Evolutionary conservation across 2,329 filamentous ascomycete genomes (phyloP), one percentile per base, ranked within the genome.

Genomic region (Passalora sequoiae): DNA sequence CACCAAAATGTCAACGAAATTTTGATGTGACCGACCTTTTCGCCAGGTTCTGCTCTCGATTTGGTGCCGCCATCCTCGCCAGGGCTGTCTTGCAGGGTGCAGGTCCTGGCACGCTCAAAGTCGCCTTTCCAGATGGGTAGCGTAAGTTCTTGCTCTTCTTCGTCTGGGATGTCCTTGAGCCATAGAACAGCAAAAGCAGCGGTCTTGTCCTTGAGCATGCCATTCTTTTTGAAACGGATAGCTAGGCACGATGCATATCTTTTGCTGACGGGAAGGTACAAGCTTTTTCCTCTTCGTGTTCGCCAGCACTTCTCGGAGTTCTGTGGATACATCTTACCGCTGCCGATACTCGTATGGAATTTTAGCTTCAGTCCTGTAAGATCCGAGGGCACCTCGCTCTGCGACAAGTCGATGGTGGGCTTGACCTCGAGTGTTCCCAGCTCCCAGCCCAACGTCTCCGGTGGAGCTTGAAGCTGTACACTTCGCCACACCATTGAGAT

Each of bases 401-500:
- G 33, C 8, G 71, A 69, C 2, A 66, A 66, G 38, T 68, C 71
- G 9, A 81, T 65, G 0, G 67, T 59, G 0, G 75, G 71, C n/a
- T 75, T 70, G 30, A 86, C 67, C 49, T 85, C 78, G 0, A 87
- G 58, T 0, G 84, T 87, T 4, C 84, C 84, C 43, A 80, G 83
- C 17, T 85, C 79, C 82, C 83, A 87, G 1, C 84, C 84, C 1
- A 78, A 65, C 22, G 82, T 62, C 38, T 77, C 71, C 4, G 63
- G 68, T 1, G 80, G 79, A 2, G 80, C 66, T 53, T 83, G 73
- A 1, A 85, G 63, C 45, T 82, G 74, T 2, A 87, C 72, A 43
- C 81, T 84, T 32, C 84, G 75, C 73, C 84, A 88, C 2, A 88
- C 79, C 69, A 88, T 72, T 12, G 82, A 86, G 43, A 89, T 72